These are phyloP conservation scores for Davidsoniella virescens DNA, from an alignment of 2,329 filamentous ascomycete species.

Conservation along the genomic window DNA sequence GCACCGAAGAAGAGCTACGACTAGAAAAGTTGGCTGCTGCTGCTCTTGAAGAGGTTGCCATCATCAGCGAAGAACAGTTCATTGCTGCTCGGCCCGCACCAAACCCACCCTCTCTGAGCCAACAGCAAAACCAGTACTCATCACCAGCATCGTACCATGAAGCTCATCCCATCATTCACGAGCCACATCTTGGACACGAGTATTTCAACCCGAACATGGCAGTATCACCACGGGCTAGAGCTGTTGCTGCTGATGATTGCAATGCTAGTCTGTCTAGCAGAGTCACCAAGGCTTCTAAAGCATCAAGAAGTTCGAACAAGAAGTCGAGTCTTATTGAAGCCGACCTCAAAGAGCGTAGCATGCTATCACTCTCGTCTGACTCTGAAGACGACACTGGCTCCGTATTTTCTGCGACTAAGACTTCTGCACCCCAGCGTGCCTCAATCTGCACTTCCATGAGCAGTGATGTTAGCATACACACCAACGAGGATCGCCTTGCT, in stretches of 20 bases:
- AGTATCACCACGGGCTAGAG: not conserved
- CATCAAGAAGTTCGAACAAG: slow-evolving; percentile 30
- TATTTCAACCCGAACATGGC: slow-evolving; percentile 8
- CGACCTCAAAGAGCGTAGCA: slow-evolving; percentile 37
- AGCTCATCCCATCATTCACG: slow-evolving; percentile 6
- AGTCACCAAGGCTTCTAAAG: slow-evolving; percentile 37
- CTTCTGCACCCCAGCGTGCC: slow-evolving; percentile 8
- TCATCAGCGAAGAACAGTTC: slow-evolving; percentile 5
- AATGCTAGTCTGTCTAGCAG: slow-evolving; percentile 38
- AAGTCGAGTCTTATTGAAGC: slow-evolving; percentile 30
- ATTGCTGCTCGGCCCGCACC: slow-evolving; percentile 1
- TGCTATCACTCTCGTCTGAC: slow-evolving; percentile 41
- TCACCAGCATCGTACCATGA: slow-evolving; percentile 14
- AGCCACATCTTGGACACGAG: slow-evolving; percentile 1
- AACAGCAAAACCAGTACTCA: not conserved
- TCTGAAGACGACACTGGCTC: slow-evolving; percentile 32
- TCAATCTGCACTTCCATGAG: slow-evolving; percentile 12
- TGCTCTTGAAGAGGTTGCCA: slow-evolving; percentile 6
- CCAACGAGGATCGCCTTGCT: slow-evolving; percentile 8
- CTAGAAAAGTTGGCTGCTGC: slow-evolving; percentile 7
- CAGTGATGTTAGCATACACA: slow-evolving; percentile 9
- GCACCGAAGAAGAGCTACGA: slow-evolving; percentile 12
- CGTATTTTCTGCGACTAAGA: slow-evolving; percentile 9
- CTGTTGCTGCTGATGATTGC: slow-evolving; percentile 20
- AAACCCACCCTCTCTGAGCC: not conserved